phyloP scores from a whole-genome alignment of 495 filamentous ascomycete species.

The Neurospora sp. region DNA sequence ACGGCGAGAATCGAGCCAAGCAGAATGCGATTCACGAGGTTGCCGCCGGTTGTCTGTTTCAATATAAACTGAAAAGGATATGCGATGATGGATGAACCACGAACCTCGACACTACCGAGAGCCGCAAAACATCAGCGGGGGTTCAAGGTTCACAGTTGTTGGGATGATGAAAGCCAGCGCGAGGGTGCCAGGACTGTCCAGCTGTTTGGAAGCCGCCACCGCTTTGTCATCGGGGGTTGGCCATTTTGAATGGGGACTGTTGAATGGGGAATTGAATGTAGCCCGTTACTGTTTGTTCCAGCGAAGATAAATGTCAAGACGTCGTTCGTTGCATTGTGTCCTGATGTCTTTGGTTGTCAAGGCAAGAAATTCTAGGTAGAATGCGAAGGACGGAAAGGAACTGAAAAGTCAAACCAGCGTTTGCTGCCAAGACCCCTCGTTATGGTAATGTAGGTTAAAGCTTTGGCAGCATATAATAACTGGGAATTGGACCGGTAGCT shows the following conservation, averaged over 20 bases:
- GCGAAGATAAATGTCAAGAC: not conserved
- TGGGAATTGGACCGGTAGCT: not conserved
- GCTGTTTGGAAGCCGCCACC: not conserved
- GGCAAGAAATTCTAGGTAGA: not conserved
- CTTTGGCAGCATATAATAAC: not conserved
- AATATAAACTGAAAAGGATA: not conserved
- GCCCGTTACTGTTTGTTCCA: not conserved
- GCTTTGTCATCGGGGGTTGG: not conserved
- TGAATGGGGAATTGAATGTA: not conserved
- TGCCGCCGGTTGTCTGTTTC: not conserved
- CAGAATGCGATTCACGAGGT: not conserved
- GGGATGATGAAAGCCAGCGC: not conserved
- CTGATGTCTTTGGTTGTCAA: not conserved
- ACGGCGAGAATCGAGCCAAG: not conserved
- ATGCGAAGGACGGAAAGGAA: not conserved
- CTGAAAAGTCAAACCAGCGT: not conserved
- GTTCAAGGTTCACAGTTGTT: not conserved
- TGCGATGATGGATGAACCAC: not conserved
- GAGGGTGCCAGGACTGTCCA: not conserved
- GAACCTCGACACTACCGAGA: not conserved
- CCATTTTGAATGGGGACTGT: not conserved
- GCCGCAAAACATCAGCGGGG: not conserved
- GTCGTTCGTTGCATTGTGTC: not conserved
- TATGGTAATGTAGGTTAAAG: not conserved
- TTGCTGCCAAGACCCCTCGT: not conserved